Base-by-base conservation (phyloP, 306 rosid species). In the Lathyrus aphaca region DNA sequence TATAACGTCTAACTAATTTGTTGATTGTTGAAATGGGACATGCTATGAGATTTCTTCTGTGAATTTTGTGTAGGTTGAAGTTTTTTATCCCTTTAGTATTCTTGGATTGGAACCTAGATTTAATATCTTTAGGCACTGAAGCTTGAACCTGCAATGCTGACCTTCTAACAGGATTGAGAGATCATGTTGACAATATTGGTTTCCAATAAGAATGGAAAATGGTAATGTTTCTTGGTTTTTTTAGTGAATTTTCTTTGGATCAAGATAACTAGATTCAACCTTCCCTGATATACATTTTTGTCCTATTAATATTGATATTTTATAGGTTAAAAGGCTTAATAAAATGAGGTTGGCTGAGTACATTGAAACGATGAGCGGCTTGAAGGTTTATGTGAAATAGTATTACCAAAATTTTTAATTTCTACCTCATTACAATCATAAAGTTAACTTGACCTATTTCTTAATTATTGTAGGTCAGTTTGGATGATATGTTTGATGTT, bases 401-500 rank as follows among this genome's bases (percentile, higher is more conserved):
- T 61, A 68, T 73, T 37, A 54, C 57, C 46, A 12, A 58, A 51
- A 42, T 38, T 42, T 57, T 72, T 72, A 27, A 40, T 18, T 35
- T 25, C 44, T 56, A 32, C 32, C 57, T 57, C 56, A 66, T 51
- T 68, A 37, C 70, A 62, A 74, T 54, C 64, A 19, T 35, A 66
- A 56, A 61, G 67, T 78, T 40, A 78, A 70, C 11, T 81, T 53
- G 19, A 56, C 25, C 50, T 32, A 13, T 18, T 21, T 66, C 76
- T 79, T 65, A 65, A 72, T 45, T 39, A 48, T 63, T 77, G 75
- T 84, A 88, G 89, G 95, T 86, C 65, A 86, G 91, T 80, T 74
- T 84, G 71, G 91, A 88, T 84, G 95, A 91, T 56, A 86, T 88
- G 95, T 88, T 86, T 73, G 91, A 88, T 74, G 95, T 88, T 71